These are phyloP conservation scores for Chlorella ohadii DNA, from an alignment of 139 green algal species.

Conservation along the genomic window DNA sequence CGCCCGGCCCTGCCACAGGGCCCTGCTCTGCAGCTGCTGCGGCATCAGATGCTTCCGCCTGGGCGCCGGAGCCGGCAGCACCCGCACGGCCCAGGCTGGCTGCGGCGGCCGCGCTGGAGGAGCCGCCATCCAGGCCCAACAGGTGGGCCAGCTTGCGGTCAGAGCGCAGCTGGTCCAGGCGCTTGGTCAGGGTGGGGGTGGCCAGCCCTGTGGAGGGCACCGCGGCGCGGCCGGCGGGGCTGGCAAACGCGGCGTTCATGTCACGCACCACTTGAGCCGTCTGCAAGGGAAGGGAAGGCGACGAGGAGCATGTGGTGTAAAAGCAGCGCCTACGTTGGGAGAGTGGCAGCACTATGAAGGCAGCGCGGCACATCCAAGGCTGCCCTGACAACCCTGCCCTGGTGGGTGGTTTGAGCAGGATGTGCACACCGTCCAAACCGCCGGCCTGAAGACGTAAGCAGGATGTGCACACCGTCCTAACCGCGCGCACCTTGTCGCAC, in stretches of 20 bases:
- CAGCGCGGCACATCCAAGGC: too few species aligned
- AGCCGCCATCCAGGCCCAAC: not conserved
- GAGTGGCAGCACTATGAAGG: too few species aligned
- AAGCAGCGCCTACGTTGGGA: too few species aligned
- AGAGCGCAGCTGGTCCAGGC: not conserved
- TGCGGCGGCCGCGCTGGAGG: not conserved
- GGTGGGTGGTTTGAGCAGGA: too few species aligned
- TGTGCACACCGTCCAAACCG: too few species aligned
- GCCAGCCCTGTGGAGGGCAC: not conserved
- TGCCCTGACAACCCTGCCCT: too few species aligned
- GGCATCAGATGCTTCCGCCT: too few species aligned
- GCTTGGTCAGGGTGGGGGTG: constrained; percentile 9
- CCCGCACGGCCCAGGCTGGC: too few species aligned
- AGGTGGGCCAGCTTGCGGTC: not conserved
- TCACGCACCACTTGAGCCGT: not conserved
- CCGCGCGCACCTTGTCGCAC: constrained; percentile 24
- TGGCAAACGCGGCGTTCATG: constrained; percentile 28
- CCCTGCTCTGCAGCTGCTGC: not conserved
- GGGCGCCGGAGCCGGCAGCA: too few species aligned
- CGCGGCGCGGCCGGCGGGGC: not conserved
- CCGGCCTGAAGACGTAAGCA: too few species aligned
- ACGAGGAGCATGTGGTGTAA: too few species aligned
- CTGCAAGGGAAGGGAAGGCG: not conserved
- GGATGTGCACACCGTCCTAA: too few species aligned
- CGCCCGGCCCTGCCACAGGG: not conserved